A percentile compares a stretch with the other conserved stretches of the same genome.
These are phyloP conservation scores for Vanilla planifolia DNA, from an alignment of 106 monocot species.

Conservation along the genomic window DNA sequence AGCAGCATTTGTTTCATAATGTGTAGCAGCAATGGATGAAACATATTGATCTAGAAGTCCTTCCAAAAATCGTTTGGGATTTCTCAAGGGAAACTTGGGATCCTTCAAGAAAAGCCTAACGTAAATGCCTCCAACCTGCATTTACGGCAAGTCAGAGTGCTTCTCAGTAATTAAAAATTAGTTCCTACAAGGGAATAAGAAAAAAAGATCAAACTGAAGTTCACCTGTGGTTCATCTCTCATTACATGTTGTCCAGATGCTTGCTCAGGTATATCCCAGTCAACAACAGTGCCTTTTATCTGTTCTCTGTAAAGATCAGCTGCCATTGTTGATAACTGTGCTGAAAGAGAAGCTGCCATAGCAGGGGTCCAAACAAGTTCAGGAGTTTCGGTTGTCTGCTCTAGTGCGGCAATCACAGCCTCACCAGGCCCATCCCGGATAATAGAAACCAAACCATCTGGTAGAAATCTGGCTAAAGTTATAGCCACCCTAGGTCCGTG, in stretches of 20 bases:
- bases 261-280: conserved; percentile 98
- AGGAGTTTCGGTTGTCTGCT: conserved; percentile 98
- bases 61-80: conserved; percentile 97
- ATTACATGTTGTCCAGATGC: conserved; percentile 94
- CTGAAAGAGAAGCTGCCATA: conserved; percentile 96
- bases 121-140: conserved; percentile 98
- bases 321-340: conserved; percentile 96
- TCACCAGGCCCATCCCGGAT: conserved; percentile 97
- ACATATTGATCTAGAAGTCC: conserved; percentile 99
- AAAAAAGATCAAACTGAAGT: neutral
- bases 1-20: conserved; percentile 55
- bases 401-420: conserved; percentile 72
- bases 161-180: neutral
- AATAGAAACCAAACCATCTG: conserved; percentile 93
- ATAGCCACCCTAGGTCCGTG: conserved; percentile 98
- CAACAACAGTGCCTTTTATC: conserved; percentile 76
- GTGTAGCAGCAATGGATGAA: conserved; percentile 86
- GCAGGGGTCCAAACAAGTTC: conserved; percentile 99
- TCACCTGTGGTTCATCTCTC: conserved; percentile 99
- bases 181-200: neutral
- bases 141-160: conserved; percentile 1
- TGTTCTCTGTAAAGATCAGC: conserved; percentile 92
- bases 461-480: conserved; percentile 89
- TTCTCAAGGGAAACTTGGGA: conserved; percentile 97
- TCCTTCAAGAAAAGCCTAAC: conserved; percentile 94